These are phyloP conservation scores for Sclerotinia glacialis DNA, from an alignment of 2,329 filamentous ascomycete species.

Conservation along the genomic window DNA sequence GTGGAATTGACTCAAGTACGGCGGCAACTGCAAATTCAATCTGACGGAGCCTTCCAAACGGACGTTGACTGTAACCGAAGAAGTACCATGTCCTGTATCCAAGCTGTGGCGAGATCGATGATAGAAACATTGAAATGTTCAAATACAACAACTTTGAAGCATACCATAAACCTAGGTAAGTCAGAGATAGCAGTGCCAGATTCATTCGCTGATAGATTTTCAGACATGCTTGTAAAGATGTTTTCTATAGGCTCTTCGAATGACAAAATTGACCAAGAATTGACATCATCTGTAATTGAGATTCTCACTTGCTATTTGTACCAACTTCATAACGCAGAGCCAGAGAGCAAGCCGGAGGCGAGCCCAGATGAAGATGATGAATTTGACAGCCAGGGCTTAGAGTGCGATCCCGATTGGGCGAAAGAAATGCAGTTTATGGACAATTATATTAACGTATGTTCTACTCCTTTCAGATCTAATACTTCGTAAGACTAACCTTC, in stretches of 20 bases:
- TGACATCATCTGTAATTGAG: constrained; percentile 13
- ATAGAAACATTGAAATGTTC: constrained; percentile 26
- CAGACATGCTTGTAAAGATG: constrained; percentile 20
- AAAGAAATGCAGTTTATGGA: constrained; percentile 30
- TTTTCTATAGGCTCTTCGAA: constrained; percentile 19
- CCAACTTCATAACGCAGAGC: not conserved
- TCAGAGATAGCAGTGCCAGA: not conserved
- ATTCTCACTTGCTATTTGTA: constrained; percentile 4
- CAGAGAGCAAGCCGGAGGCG: constrained; percentile 14
- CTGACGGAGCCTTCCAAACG: constrained; percentile 17
- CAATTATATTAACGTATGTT: constrained; percentile 30
- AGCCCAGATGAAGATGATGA: constrained; percentile 30
- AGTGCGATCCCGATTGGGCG: constrained; percentile 28
- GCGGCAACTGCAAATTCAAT: constrained; percentile 26
- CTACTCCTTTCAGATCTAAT: not conserved
- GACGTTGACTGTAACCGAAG: constrained; percentile 27
- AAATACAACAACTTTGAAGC: constrained; percentile 27
- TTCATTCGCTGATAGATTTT: constrained; percentile 13
- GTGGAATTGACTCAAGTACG: constrained; percentile 35
- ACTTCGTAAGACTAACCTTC: constrained; percentile 22
- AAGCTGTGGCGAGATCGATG: constrained; percentile 24
- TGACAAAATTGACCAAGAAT: constrained; percentile 15
- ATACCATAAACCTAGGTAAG: constrained; percentile 32
- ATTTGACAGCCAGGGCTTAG: constrained; percentile 33
- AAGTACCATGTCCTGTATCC: constrained; percentile 29